Conservation (phyloP, 2,329 filamentous ascomycete species). For the Lasiodiplodia sp. region DNA sequence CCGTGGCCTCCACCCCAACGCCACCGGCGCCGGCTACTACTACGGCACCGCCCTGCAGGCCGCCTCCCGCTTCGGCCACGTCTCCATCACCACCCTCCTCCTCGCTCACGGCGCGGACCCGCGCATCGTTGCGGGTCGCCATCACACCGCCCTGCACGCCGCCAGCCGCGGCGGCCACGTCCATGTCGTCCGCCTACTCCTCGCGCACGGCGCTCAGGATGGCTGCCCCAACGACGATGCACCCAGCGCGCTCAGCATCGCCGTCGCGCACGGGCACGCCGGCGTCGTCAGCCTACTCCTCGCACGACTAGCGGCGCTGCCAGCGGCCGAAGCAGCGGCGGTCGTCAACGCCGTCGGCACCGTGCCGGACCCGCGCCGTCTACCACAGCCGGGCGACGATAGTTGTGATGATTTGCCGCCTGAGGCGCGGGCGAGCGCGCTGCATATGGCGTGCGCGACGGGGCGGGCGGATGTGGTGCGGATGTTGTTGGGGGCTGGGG, state of each 20-base stretch:
- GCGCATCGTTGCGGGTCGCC: neutral
- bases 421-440: neutral
- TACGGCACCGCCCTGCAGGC: neutral
- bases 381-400: too few species aligned
- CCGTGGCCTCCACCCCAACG: too few species aligned
- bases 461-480: neutral
- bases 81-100: neutral
- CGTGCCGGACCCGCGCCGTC: slow-evolving; percentile 32
- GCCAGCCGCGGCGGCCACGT: neutral
- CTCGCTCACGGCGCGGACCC: neutral
- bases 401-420: neutral
- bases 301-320: neutral
- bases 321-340: neutral
- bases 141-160: neutral
- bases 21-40: too few species aligned
- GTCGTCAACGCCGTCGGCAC: neutral
- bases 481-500: neutral
- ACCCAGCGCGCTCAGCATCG: neutral
- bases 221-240: neutral
- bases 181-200: slow-evolving; percentile 14
- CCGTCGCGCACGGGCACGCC: neutral
- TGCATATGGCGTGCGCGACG: neutral
- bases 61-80: neutral
- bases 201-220: slow-evolving; percentile 34
- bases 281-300: neutral